Evolutionary conservation across 2,329 filamentous ascomycete species (phyloP).

Genomic region (Exophiala spinifera): DNA sequence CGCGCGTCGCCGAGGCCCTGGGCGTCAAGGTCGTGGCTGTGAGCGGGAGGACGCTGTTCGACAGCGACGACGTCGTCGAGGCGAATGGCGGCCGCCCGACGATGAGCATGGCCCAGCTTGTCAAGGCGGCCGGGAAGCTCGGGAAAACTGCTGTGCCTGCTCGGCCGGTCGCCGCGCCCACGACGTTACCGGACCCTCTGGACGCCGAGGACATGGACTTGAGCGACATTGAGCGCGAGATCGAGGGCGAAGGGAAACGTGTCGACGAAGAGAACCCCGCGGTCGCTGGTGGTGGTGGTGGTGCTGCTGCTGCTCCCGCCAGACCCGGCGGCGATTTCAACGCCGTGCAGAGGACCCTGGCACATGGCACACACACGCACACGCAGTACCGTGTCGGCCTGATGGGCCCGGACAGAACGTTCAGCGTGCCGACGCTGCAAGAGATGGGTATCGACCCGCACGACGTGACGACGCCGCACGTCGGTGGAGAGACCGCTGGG

Average conservation of each 20-base stretch:
- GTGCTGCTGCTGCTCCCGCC: too few relatives aligned
- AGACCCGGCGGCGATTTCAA: slow-evolving; percentile 63
- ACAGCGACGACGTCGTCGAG: slow-evolving; percentile 66
- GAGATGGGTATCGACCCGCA: slow-evolving; percentile 63
- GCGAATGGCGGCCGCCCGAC: slow-evolving; percentile 67
- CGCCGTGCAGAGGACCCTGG: slow-evolving; percentile 49
- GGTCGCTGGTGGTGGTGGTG: slow-evolving; percentile 21
- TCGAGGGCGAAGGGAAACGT: slow-evolving; percentile 47
- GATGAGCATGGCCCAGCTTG: slow-evolving; percentile 69
- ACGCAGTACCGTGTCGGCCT: slow-evolving; percentile 56
- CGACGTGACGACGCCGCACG: slow-evolving; percentile 61
- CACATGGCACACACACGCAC: slow-evolving; percentile 52
- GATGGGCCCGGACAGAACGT: slow-evolving; percentile 66
- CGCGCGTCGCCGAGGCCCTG: slow-evolving; percentile 58
- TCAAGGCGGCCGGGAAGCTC: slow-evolving; percentile 55
- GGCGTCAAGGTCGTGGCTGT: slow-evolving; percentile 65
- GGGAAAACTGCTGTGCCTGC: slow-evolving; percentile 56
- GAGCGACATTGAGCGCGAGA: slow-evolving; percentile 29
- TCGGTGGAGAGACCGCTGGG: slow-evolving; percentile 67
- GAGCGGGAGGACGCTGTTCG: slow-evolving; percentile 68
- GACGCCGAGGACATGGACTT: slow-evolving; percentile 55
- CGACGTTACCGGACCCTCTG: slow-evolving; percentile 58
- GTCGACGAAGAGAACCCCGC: background rate
- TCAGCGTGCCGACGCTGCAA: slow-evolving; percentile 66
- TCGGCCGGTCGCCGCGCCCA: slow-evolving; percentile 60